Conservation (phyloP, 305 asterid genomes). For the Withania somnifera region DNA sequence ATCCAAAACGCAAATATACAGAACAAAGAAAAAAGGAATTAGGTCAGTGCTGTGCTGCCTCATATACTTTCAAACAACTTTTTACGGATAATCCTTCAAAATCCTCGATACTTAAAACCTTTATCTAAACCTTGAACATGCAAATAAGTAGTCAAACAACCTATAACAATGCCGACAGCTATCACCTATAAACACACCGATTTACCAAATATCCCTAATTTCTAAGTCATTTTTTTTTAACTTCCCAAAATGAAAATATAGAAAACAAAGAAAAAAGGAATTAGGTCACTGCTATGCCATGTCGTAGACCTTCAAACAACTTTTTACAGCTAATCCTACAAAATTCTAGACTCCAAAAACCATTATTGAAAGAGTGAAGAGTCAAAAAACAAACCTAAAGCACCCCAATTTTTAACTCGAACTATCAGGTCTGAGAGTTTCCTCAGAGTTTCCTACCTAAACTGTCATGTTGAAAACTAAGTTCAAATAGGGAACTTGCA, state of each 20-base stretch:
- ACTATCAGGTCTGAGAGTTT: too few relatives aligned
- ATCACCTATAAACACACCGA: background rate
- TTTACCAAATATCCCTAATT: too few relatives aligned
- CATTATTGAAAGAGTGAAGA: too few relatives aligned
- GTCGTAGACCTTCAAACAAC: background rate
- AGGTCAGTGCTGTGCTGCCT: background rate
- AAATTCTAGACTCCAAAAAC: background rate
- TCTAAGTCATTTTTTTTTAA: too few relatives aligned
- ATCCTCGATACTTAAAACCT: background rate
- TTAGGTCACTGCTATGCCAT: background rate
- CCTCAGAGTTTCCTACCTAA: too few relatives aligned
- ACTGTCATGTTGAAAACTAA: too few relatives aligned
- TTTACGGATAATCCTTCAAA: background rate
- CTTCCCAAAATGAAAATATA: too few relatives aligned
- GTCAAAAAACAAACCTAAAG: too few relatives aligned
- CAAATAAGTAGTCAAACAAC: background rate
- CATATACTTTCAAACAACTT: background rate
- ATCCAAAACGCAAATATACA: background rate
- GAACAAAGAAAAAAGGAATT: background rate
- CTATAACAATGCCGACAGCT: background rate
- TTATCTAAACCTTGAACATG: background rate
- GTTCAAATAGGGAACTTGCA: too few relatives aligned
- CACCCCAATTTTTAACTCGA: too few relatives aligned
- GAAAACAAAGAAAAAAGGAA: too few relatives aligned
- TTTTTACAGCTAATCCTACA: background rate